A percentile compares a stretch with the other conserved stretches of the same genome.
These are phyloP conservation scores for Trichomonascaceae sp. DNA, from an alignment of 1,139 yeast genomes.

Conservation along the genomic window DNA sequence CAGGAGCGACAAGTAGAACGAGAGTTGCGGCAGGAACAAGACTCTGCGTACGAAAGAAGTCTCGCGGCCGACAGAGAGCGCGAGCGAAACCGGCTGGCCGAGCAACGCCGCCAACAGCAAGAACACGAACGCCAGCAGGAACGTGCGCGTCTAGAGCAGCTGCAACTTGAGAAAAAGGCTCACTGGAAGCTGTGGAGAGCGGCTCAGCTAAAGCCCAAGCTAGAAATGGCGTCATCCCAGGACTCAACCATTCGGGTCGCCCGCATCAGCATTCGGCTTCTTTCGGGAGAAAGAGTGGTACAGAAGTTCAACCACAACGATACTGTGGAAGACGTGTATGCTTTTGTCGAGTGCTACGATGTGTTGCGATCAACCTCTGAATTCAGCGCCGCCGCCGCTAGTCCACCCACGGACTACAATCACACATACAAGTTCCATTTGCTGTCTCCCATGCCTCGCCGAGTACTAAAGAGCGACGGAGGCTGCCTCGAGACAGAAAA, in stretches of 20 bases:
- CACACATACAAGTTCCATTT: conserved; percentile 36
- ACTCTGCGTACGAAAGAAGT: conserved; percentile 61
- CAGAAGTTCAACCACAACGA: conserved; percentile 38
- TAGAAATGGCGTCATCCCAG: conserved; percentile 4
- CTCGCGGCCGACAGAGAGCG: conserved; percentile 42
- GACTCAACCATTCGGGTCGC: conserved; percentile 13
- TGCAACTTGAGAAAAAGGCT: conserved; percentile 5
- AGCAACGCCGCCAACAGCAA: conserved; percentile 20
- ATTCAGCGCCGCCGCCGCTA: conserved; percentile 4
- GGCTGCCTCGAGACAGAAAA: conserved; percentile 29
- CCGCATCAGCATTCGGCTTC: conserved; percentile 37
- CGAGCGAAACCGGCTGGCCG: conserved; percentile 16
- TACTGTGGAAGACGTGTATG: conserved; percentile 48
- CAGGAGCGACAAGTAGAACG: conserved; percentile 49
- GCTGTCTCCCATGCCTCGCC: conserved; percentile 46
- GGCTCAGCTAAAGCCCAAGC: conserved; percentile 8
- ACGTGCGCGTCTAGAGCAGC: conserved; percentile 15
- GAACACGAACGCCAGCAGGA: conserved; percentile 20
- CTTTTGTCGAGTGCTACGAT: conserved; percentile 39
- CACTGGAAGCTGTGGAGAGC: conserved; percentile 19
- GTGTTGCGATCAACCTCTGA: conserved; percentile 8
- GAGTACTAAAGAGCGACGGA: conserved; percentile 25
- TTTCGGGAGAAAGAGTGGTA: conserved; percentile 50
- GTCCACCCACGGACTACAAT: conserved; percentile 17
- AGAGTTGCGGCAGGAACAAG: conserved; percentile 58